Conservation (phyloP, 352 stramenopile species). For the Discostella stelligera region DNA sequence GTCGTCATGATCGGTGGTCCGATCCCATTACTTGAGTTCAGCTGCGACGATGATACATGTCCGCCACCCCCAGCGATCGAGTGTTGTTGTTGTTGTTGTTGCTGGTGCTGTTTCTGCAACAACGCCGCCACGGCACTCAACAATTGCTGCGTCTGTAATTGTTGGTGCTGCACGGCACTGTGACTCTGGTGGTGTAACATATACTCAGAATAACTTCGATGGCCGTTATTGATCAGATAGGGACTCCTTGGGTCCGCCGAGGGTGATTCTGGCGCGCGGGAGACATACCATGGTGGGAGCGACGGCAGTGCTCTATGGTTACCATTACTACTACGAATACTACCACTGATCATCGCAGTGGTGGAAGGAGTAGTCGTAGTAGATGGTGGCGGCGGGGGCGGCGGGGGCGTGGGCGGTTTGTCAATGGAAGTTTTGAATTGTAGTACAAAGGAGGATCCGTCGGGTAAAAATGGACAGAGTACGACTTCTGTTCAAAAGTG, state of each 20-base stretch:
- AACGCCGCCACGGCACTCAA: slow-evolving; percentile 41
- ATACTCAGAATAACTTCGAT: slow-evolving; percentile 35
- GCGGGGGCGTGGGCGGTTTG: slow-evolving; percentile 18
- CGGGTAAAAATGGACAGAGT: slow-evolving; percentile 73
- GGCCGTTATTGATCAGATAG: slow-evolving; percentile 15
- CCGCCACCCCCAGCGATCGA: neutral
- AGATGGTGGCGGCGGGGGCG: slow-evolving; percentile 11
- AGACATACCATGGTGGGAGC: slow-evolving; percentile 24
- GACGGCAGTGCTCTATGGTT: neutral
- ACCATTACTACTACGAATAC: neutral
- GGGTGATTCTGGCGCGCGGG: slow-evolving; percentile 64
- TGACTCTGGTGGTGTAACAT: neutral
- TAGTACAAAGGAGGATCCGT: slow-evolving; percentile 70
- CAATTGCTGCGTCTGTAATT: slow-evolving; percentile 26
- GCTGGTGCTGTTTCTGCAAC: slow-evolving; percentile 19
- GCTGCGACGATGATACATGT: neutral
- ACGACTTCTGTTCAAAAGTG: slow-evolving; percentile 74
- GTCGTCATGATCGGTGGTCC: neutral
- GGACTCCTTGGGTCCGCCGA: slow-evolving; percentile 62
- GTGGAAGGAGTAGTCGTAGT: neutral
- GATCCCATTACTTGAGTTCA: too few relatives aligned
- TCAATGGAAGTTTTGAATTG: slow-evolving; percentile 59
- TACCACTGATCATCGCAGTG: neutral
- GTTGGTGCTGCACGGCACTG: slow-evolving; percentile 7
- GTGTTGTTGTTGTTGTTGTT: slow-evolving; percentile 1